Evolutionary conservation across 2,329 filamentous ascomycete species (phyloP).

Genomic region (Achaetomium macrosporum): DNA sequence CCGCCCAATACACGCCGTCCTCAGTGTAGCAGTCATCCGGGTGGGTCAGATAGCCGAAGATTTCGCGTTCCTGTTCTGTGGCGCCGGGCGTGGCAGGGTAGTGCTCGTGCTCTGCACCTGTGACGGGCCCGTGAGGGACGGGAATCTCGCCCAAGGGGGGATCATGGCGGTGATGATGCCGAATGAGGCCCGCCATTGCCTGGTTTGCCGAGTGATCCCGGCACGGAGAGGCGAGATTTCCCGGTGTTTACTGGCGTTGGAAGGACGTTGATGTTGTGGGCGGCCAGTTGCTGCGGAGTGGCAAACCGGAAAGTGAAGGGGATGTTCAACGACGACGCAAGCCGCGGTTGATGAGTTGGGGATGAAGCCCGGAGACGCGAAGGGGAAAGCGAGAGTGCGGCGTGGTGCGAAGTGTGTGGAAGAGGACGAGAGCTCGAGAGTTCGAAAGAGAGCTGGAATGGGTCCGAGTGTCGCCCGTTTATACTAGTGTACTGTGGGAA

Average conservation of each 20-base stretch:
- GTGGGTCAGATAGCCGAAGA: conserved; percentile 74
- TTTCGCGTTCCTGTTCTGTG: conserved; percentile 47
- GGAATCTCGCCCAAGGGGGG: conserved; percentile 47
- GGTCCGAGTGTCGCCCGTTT: too few relatives aligned
- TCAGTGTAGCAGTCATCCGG: conserved; percentile 83
- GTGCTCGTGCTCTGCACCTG: conserved; percentile 44
- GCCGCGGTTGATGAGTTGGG: too few relatives aligned
- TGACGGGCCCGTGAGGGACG: conserved; percentile 48
- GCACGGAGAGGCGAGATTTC: neutral
- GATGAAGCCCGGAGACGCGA: too few relatives aligned
- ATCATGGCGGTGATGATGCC: conserved; percentile 37
- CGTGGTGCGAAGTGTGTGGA: too few relatives aligned
- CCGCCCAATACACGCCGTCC: conserved; percentile 88
- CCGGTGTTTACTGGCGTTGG: neutral
- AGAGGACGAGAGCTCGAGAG: too few relatives aligned
- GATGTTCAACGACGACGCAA: neutral
- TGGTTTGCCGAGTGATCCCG: neutral
- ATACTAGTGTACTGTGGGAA: too few relatives aligned
- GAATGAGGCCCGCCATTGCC: conserved; percentile 31
- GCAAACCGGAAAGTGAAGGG: neutral
- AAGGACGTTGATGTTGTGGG: neutral
- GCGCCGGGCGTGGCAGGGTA: conserved; percentile 37
- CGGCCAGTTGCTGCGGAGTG: neutral
- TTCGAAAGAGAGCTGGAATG: too few relatives aligned
- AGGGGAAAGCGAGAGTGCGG: too few relatives aligned